Conservation (phyloP, 2,329 filamentous ascomycete species). For the Aureobasidium sp. region DNA sequence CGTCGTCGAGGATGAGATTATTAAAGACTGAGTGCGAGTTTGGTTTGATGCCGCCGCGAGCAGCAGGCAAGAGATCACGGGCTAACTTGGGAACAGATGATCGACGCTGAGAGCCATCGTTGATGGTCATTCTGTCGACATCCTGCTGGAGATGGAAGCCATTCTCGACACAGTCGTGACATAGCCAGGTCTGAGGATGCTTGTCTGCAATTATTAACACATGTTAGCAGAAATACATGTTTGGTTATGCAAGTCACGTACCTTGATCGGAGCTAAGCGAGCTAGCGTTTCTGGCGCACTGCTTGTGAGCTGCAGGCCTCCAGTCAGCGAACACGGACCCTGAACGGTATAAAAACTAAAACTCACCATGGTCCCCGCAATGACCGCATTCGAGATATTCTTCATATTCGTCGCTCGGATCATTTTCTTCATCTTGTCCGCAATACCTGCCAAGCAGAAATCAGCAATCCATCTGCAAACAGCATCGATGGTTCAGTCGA, state of each 20-base stretch:
- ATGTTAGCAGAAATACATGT: background rate
- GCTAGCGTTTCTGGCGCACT: conserved; percentile 72
- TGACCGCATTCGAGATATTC: conserved; percentile 66
- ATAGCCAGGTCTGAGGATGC: conserved; percentile 58
- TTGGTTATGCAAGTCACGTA: conserved; percentile 36
- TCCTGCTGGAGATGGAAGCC: conserved; percentile 38
- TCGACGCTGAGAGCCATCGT: conserved; percentile 42
- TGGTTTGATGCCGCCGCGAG: conserved; percentile 56
- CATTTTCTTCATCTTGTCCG: conserved; percentile 72
- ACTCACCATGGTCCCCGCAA: conserved; percentile 79
- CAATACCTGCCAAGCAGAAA: conserved; percentile 59
- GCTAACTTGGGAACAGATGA: conserved; percentile 60
- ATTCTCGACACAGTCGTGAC: conserved; percentile 50
- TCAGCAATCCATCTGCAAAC: background rate
- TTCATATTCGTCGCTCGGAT: conserved; percentile 75
- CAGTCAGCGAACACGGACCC: conserved; percentile 36
- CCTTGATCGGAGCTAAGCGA: conserved; percentile 57
- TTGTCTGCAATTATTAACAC: conserved; percentile 22
- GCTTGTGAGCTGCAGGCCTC: conserved; percentile 68
- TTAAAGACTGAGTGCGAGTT: conserved; percentile 74
- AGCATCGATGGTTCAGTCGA: too few species aligned
- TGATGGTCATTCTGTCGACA: conserved; percentile 35
- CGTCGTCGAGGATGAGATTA: conserved; percentile 62
- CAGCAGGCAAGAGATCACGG: conserved; percentile 61
- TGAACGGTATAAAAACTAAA: conserved; percentile 35